Evolutionary conservation across 257 asterid genomes (phyloP), one percentile per base, ranked within the genome.

Genomic region (Petunia secreta): DNA sequence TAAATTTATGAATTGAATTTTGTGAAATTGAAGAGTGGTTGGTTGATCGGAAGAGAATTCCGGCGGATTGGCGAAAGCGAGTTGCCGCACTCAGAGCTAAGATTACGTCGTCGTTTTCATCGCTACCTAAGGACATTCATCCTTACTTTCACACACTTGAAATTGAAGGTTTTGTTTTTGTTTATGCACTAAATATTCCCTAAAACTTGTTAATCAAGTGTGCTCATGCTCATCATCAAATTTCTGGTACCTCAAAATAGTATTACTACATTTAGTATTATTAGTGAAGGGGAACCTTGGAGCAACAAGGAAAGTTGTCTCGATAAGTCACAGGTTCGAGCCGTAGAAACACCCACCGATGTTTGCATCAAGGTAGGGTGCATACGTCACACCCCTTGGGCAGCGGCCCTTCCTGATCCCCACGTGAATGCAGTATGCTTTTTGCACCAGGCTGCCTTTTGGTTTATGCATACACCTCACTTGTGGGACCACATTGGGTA

Each of bases 1-100:
- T 25, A 41, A 6, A 1, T 37, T 58, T 79, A 13, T 68, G 60
- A 4, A 80, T 25, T 82, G 64, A 14, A 10, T 25, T 75, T 60
- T 65, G 6, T 37, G 60, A 80, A 82, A 82, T 65, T 90, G 89
- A 84, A 94, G 99, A 93, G 85, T 95, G 98, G 99, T 88, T 95
- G 91, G 91, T 91, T 85, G 98, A 95, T 88, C 97, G 99, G 89
- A 95, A 87, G 91, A 91, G 96, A 80, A 90, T 95, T 82, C 93
- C 97, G 60, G 84, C 68, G 86, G 98, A 92, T 83, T 95, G 97
- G 96, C 88, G 99, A 89, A 93, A 93, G 89, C 92, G 97, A 54
- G 82, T 91, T 88, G 91, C 91, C 41, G 93, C 93, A 8, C 91
- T 93, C 77, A 93, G 91, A 88, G 89, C 93, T 75, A 95, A 91